Evolutionary conservation across 2,329 filamentous ascomycete genomes (phyloP).

Genomic region (Sclerotinia subarctica): DNA sequence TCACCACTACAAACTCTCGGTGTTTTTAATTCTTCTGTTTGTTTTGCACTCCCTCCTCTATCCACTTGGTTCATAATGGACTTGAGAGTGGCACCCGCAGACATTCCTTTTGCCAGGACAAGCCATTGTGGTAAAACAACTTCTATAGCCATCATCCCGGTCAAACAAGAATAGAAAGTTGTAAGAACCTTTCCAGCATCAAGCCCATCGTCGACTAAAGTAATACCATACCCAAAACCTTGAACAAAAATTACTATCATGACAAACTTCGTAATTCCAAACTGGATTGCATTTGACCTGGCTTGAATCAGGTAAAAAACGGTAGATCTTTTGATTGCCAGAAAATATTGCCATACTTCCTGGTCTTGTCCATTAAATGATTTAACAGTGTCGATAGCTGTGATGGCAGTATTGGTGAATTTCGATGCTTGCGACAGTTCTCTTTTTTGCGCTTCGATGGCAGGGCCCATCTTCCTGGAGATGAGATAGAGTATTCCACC

Average conservation of each 20-base stretch:
- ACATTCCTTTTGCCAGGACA: conserved; percentile 73
- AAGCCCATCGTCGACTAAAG: conserved; percentile 58
- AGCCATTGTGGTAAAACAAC: conserved; percentile 73
- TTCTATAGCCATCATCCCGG: conserved; percentile 72
- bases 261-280: conserved; percentile 70
- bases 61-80: conserved; percentile 42
- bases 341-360: conserved; percentile 65
- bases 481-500: conserved; percentile 57
- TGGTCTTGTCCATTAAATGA: conserved; percentile 72
- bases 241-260: conserved; percentile 77
- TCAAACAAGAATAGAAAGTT: conserved; percentile 79
- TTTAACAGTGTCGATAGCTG: conserved; percentile 81
- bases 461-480: conserved; percentile 58
- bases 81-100: conserved; percentile 64
- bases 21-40: conserved; percentile 36
- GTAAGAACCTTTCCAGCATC: conserved; percentile 69
- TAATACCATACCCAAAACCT: conserved; percentile 84
- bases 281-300: conserved; percentile 65
- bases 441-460: conserved; percentile 65
- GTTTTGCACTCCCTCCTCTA: conserved; percentile 31
- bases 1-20: conserved; percentile 57
- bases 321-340: conserved; percentile 56
- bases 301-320: conserved; percentile 66
- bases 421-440: conserved; percentile 70
- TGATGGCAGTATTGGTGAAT: conserved; percentile 64